Base-by-base conservation (phyloP, 2,329 filamentous ascomycete species). In the Rhexocercosporidium sp. region DNA sequence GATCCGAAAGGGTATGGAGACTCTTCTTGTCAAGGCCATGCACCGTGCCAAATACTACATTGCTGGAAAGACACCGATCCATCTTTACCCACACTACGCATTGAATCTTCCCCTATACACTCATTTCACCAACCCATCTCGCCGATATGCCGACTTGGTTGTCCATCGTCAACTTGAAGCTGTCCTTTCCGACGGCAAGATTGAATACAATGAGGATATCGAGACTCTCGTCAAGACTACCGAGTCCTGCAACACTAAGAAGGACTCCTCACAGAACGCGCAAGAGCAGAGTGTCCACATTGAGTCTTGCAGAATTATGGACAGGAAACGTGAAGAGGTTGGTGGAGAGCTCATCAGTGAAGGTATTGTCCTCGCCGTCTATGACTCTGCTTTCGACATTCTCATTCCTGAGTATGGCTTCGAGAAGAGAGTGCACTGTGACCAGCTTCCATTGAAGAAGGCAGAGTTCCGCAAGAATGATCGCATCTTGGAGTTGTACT, bases 261-360 rank as follows among this genome's bases (percentile, higher is more conserved):
- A 98, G 81, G 96, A 99, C 78, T 98, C 94, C 14, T 94, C 96
- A 1, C 95, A 97, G 82, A 96, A 93, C 76, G 96, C 96, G 16
- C 96, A 99, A 79, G 96, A 99, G 80, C 96, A 99, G 82, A 98
- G 96, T 79, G 94, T 99, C 59, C 96, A 99, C 81, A 97, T 99
- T 71, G 96, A 98, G 79, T 93, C 95, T 5, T 99, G 96, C 84
- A 92, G 96, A 74, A 90, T 89, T 75, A 97, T 99, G 92, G 94
- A 98, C 81, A 94, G 92, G 83, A 92, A 91, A 80, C 90, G 92
- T 72, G 90, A 93, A 78, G 92, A 96, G 74, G 87, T 89, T 73
- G 94, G 95, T 71, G 94, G 93, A 57, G 96, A 99, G 72, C 87
- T 99, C 63, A 94, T 99, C 78, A 94, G 92, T 75, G 95, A 98